These are phyloP conservation scores for Tolypocladium nubicola DNA, from an alignment of 2,329 filamentous ascomycete species.

Conservation along the genomic window DNA sequence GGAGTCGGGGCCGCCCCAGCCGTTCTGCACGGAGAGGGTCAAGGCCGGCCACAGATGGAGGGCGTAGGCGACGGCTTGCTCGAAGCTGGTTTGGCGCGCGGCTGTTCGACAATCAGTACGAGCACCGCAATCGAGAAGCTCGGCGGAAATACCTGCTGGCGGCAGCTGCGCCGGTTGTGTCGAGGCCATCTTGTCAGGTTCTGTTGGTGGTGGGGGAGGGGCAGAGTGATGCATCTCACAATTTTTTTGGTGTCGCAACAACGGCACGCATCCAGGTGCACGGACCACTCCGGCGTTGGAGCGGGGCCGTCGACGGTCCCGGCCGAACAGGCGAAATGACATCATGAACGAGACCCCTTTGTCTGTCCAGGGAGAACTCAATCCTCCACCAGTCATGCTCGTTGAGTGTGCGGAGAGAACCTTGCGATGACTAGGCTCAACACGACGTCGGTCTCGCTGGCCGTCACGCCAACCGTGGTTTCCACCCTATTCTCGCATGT, in stretches of 20 bases:
- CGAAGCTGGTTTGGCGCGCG: constrained; percentile 57
- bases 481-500: constrained; percentile 82
- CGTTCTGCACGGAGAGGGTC: constrained; percentile 73
- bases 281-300: background rate
- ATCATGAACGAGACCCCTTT: background rate
- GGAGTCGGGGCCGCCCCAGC: constrained; percentile 78
- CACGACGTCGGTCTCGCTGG: constrained; percentile 70
- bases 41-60: constrained; percentile 85
- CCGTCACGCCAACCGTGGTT: constrained; percentile 79
- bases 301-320: background rate
- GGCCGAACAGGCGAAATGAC: background rate
- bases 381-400: background rate
- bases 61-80: constrained; percentile 75
- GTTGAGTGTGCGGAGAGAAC: background rate
- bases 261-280: background rate
- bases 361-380: background rate
- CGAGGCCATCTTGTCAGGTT: constrained; percentile 15
- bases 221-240: background rate
- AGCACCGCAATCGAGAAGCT: background rate
- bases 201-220: background rate
- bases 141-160: constrained; percentile 15
- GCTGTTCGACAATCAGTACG: constrained; percentile 21
- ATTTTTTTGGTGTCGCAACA: background rate
- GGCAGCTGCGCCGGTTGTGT: constrained; percentile 18
- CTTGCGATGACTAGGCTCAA: constrained; percentile 47